Evolutionary conservation across 257 asterid genomes (phyloP).

Genomic region (Nicotiana sylvestris): DNA sequence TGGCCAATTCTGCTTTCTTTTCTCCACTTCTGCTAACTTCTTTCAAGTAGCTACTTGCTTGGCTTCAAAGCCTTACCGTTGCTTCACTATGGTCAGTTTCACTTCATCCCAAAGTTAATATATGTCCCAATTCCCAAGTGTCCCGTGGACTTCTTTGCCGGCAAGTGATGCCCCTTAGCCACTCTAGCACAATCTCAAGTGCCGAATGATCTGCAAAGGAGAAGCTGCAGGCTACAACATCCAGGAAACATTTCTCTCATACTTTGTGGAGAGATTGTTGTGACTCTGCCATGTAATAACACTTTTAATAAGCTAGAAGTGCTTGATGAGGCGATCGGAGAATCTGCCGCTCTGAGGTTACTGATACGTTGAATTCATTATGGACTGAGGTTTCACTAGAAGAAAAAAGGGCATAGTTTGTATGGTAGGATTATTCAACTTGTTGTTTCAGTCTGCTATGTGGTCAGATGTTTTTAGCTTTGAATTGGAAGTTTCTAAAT

Average conservation of each 20-base stretch:
- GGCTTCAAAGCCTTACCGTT: neutral
- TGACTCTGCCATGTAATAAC: no score
- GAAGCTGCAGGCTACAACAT: neutral
- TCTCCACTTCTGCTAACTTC: neutral
- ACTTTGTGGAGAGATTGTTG: no score
- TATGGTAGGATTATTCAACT: neutral
- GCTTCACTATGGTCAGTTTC: neutral
- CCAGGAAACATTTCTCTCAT: neutral
- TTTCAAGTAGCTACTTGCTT: neutral
- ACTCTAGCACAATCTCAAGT: neutral
- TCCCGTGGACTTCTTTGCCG: neutral
- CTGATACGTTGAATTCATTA: neutral
- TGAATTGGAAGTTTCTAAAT: neutral
- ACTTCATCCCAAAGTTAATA: neutral
- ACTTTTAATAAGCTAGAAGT: no score
- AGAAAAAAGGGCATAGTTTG: neutral
- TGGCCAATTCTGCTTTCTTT: neutral
- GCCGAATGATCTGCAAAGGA: neutral
- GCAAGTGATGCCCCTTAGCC: neutral
- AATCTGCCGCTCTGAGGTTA: neutral
- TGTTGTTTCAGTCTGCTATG: neutral
- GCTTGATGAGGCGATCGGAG: no score
- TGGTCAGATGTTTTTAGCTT: neutral
- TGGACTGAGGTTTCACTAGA: neutral
- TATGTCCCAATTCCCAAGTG: neutral